Evolutionary conservation across 2,329 filamentous ascomycete species (phyloP), one percentile per base, ranked within the genome.

Genomic region (Curvularia eragrostidis): DNA sequence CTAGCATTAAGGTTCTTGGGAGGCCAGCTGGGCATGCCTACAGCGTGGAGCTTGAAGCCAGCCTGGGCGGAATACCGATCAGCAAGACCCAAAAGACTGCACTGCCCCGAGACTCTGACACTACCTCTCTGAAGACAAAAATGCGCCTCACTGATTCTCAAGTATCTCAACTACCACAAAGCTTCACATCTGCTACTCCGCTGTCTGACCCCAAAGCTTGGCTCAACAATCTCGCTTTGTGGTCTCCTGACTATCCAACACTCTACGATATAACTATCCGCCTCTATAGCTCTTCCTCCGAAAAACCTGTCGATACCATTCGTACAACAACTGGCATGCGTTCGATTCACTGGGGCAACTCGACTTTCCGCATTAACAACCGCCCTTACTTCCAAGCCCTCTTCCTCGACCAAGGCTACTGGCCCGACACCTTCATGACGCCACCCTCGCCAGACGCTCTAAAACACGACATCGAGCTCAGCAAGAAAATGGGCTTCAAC

Each of bases 401-500:
- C 1, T 80, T 82, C 48, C 80, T 88, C 10, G 86, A 88, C 70
- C 85, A 88, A 71, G 85, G 86, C 41, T 88, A 88, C 76, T 88
- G 86, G 86, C 84, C 84, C 1, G 77, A 82, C 3, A 86, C 85
- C 0, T 82, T 86, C 60, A 81, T 87, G 77, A 88, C 86, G 3
- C 85, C 85, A 1, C 84, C 85, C 0, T 78, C 78, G 0, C 71
- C 77, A 0, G 73, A 80, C 7, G 78, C 77, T 3, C 70, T 86
- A 15, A 81, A 80, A 59, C 52, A 63, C 0, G 85, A 88, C 64
- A 86, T 87, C 57, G 78, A 83, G 57, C 77, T 87, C 2, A 75
- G 80, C 18, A 87, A 87, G 75, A 78, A 77, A 18, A 86, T 88
- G 83, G 86, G 86, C 8, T 85, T 88, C 77, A 87, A 88, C 67